These are phyloP conservation scores for Phylloboletellus chloephorus DNA, from an alignment of 1,284 basidiomycete genomes.

Conservation along the genomic window DNA sequence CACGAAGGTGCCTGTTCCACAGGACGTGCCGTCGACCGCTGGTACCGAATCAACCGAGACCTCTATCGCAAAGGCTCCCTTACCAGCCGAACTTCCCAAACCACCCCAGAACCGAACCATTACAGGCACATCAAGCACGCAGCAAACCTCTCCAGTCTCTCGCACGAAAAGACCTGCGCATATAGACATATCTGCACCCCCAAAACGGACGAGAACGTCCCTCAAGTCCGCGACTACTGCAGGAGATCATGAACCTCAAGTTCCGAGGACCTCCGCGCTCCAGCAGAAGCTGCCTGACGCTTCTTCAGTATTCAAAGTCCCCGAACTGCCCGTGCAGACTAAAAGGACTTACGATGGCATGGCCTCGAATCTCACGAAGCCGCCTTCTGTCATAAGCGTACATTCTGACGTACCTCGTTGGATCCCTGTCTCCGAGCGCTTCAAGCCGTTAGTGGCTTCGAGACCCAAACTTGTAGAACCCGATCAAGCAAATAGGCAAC, in stretches of 20 bases:
- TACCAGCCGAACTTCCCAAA: not conserved
- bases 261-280: not conserved
- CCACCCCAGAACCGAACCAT: not conserved
- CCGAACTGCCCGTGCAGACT: slow-evolving; percentile 4
- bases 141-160: not conserved
- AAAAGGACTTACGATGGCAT: not conserved
- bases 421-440: slow-evolving; percentile 8
- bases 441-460: slow-evolving; percentile 15
- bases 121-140: not conserved
- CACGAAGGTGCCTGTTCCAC: not conserved
- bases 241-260: not conserved
- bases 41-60: not conserved
- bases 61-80: not conserved
- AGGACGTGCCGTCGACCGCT: not conserved
- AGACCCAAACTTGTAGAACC: slow-evolving; percentile 1
- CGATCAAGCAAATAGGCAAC: not conserved
- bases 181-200: slow-evolving; percentile 16
- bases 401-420: not conserved
- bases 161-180: slow-evolving; percentile 22
- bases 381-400: not conserved
- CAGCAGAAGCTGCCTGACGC: not conserved
- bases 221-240: not conserved
- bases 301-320: slow-evolving; percentile 9
- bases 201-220: slow-evolving; percentile 18
- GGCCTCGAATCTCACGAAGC: not conserved